These are phyloP conservation scores for Penicillium cinerascens DNA, from an alignment of 495 filamentous ascomycete species.

Conservation along the genomic window DNA sequence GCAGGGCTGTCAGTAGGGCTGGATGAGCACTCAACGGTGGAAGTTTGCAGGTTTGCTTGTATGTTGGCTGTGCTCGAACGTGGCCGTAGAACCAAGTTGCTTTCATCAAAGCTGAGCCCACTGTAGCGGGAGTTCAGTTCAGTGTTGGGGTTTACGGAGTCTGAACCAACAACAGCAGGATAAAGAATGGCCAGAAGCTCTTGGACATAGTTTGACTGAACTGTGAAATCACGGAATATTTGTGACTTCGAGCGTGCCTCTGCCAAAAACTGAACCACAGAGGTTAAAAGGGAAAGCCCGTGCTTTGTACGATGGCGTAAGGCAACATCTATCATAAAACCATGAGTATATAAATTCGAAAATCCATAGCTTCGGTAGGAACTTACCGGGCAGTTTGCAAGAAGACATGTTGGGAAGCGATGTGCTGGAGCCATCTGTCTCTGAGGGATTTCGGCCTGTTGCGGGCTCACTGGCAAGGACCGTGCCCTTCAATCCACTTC, in stretches of 20 bases:
- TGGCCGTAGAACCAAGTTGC: conserved; percentile 76
- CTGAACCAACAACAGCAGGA: conserved; percentile 79
- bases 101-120: conserved; percentile 77
- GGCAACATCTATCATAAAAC: conserved; percentile 6
- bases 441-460: neutral
- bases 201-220: conserved; percentile 72
- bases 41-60: conserved; percentile 65
- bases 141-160: conserved; percentile 72
- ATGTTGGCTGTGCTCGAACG: conserved; percentile 49
- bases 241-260: conserved; percentile 70
- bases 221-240: conserved; percentile 75
- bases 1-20: conserved; percentile 45
- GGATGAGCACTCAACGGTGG: conserved; percentile 53
- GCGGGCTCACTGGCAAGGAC: conserved; percentile 9
- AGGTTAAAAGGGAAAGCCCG: conserved; percentile 53
- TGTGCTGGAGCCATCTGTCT: neutral
- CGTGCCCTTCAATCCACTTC: conserved; percentile 64
- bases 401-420: conserved; percentile 20
- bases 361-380: neutral
- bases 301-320: conserved; percentile 13
- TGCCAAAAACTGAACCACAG: conserved; percentile 73
- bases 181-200: conserved; percentile 74
- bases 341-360: neutral
- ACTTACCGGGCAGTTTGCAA: conserved; percentile 18
- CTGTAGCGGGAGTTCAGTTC: conserved; percentile 79